These are phyloP conservation scores for Sarcodon sp. DNA, from an alignment of 768 basidiomycete species.

Conservation along the genomic window DNA sequence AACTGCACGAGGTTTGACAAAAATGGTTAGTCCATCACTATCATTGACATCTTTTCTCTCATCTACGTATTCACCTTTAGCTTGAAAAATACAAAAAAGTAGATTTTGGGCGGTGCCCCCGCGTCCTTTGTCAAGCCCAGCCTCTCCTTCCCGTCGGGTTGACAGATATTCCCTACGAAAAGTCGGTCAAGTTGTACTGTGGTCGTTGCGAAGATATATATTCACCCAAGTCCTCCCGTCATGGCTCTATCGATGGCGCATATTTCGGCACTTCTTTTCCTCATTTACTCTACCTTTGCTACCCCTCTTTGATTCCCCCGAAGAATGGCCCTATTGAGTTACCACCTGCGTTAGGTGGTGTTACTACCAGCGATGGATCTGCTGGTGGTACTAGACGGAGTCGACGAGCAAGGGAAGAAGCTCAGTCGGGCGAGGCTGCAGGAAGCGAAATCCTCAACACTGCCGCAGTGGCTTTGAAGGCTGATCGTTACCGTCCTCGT, in stretches of 20 bases:
- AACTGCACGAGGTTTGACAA: slow-evolving; percentile 82
- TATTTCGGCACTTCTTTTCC: slow-evolving; percentile 99
- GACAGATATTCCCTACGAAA: slow-evolving; percentile 95
- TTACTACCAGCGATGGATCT: slow-evolving; percentile 5
- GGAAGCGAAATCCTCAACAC: slow-evolving; percentile 60
- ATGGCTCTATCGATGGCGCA: slow-evolving; percentile 96
- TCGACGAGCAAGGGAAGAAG: slow-evolving; percentile 31
- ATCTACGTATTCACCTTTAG: slow-evolving; percentile 20
- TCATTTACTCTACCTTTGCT: slow-evolving; percentile 93
- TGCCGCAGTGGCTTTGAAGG: slow-evolving; percentile 72
- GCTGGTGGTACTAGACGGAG: slow-evolving; percentile 14
- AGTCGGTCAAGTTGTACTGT: slow-evolving; percentile 97
- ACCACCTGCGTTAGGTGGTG: slow-evolving; percentile 15
- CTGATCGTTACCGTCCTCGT: slow-evolving; percentile 83
- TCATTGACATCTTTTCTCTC: not conserved
- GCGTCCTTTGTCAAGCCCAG: slow-evolving; percentile 90
- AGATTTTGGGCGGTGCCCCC: slow-evolving; percentile 97
- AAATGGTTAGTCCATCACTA: slow-evolving; percentile 57
- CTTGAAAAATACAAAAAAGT: slow-evolving; percentile 97
- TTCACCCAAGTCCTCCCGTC: slow-evolving; percentile 92
- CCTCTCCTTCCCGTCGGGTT: slow-evolving; percentile 95
- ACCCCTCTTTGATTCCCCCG: slow-evolving; percentile 82
- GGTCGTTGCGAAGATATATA: slow-evolving; percentile 98
- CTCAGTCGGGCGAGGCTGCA: slow-evolving; percentile 36
- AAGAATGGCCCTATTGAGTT: slow-evolving; percentile 47